Percentiles rank a stretch among this genome's conserved stretches.
These are phyloP conservation scores for Venturia pyrina DNA, from an alignment of 2,329 filamentous ascomycete species.

Conservation along the genomic window DNA sequence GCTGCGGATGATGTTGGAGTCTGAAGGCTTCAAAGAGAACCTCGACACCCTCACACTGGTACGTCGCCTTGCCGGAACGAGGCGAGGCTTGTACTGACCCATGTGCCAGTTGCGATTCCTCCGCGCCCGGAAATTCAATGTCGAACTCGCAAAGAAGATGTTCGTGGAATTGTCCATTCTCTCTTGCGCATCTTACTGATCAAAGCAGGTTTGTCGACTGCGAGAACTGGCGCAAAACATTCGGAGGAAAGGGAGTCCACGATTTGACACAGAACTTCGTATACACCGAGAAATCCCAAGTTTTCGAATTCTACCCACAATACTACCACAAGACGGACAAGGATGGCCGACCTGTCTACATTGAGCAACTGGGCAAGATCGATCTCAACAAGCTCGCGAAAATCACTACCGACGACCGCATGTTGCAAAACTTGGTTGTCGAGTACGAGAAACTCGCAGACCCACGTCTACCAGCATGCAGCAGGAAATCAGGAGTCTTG, in stretches of 20 bases:
- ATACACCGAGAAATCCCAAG: slow-evolving; percentile 72
- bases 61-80: slow-evolving; percentile 16
- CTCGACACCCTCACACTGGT: slow-evolving; percentile 90
- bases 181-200: not conserved
- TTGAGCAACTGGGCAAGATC: slow-evolving; percentile 90
- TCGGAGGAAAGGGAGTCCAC: slow-evolving; percentile 58
- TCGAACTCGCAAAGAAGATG: slow-evolving; percentile 77
- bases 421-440: slow-evolving; percentile 91
- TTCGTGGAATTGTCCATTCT: slow-evolving; percentile 26
- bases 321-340: slow-evolving; percentile 98
- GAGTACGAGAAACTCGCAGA: slow-evolving; percentile 97
- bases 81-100: not conserved
- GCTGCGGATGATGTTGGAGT: slow-evolving; percentile 75
- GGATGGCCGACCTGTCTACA: slow-evolving; percentile 96
- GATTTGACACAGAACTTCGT: slow-evolving; percentile 71
- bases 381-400: slow-evolving; percentile 84
- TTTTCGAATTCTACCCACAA: slow-evolving; percentile 91
- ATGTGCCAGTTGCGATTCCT: slow-evolving; percentile 66
- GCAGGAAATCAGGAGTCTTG: slow-evolving; percentile 77
- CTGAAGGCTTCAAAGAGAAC: slow-evolving; percentile 68
- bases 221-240: slow-evolving; percentile 86
- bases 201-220: slow-evolving; percentile 75
- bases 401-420: slow-evolving; percentile 84
- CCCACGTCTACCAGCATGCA: slow-evolving; percentile 88
- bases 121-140: slow-evolving; percentile 90